phyloP scores from a whole-genome alignment of 768 basidiomycete genomes.

The Kwoniella sp. region DNA sequence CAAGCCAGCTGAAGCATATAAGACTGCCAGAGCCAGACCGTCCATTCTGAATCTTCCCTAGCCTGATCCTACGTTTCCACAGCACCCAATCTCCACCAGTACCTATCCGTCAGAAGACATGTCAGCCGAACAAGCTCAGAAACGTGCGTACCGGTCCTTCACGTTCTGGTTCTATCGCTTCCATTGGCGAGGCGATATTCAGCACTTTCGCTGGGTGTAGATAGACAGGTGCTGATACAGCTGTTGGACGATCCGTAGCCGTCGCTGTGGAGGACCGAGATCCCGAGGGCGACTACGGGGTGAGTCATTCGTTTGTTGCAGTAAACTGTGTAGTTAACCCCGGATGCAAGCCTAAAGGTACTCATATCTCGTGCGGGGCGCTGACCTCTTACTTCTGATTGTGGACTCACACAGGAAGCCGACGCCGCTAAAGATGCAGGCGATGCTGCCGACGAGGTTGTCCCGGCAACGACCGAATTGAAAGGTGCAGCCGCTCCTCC shows the following conservation, averaged over 20 bases:
- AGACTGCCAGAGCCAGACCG: too few relatives aligned
- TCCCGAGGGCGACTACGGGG: slow-evolving; percentile 11
- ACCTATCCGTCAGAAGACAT: neutral
- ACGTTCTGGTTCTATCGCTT: neutral
- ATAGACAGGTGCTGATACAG: neutral
- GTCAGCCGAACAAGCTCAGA: slow-evolving; percentile 23
- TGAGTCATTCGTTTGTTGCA: neutral
- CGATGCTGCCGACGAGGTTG: neutral
- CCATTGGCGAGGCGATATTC: too few relatives aligned
- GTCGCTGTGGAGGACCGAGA: slow-evolving; percentile 16
- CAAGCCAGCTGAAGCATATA: too few relatives aligned
- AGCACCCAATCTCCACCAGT: too few relatives aligned
- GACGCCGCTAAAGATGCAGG: slow-evolving; percentile 2
- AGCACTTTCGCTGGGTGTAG: too few relatives aligned
- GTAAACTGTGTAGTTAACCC: neutral
- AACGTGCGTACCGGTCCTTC: slow-evolving; percentile 14
- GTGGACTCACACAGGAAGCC: neutral
- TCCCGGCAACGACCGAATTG: neutral
- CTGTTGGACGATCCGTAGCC: neutral
- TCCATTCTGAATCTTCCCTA: too few relatives aligned
- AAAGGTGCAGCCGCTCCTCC: neutral
- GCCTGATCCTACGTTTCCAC: too few relatives aligned
- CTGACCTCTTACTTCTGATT: neutral
- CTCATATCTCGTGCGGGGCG: neutral
- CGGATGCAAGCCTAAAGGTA: neutral